Conservation (phyloP, 176 grass and related monocot species). For the Bolboschoenus planiculmis region DNA sequence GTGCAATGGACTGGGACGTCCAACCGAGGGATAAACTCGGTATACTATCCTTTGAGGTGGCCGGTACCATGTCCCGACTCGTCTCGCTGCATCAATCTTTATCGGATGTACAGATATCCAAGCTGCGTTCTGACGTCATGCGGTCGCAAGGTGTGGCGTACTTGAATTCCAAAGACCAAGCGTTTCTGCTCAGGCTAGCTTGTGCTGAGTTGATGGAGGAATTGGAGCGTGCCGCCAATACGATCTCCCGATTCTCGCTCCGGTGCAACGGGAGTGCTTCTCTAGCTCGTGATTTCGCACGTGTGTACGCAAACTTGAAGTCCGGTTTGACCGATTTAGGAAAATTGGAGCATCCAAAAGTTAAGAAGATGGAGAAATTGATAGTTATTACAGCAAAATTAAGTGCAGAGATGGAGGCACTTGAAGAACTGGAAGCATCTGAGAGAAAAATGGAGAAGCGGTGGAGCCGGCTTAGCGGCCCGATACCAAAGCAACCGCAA, state of each 20-base stretch:
- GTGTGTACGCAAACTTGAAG: constrained; percentile 48
- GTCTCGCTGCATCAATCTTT: constrained; percentile 67
- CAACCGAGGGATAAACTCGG: constrained; percentile 47
- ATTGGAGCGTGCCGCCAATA: constrained; percentile 43
- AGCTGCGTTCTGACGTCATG: constrained; percentile 68
- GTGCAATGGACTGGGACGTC: background rate
- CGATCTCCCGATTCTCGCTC: constrained; percentile 50
- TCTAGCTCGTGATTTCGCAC: constrained; percentile 42
- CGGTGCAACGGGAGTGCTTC: constrained; percentile 30
- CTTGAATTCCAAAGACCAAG: constrained; percentile 75
- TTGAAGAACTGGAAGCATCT: constrained; percentile 52
- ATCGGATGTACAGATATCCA: constrained; percentile 46
- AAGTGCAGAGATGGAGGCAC: constrained; percentile 68
- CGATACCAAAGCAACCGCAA: constrained; percentile 31
- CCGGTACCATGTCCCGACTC: constrained; percentile 70
- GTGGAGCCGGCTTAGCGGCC: constrained; percentile 55
- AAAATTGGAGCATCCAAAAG: constrained; percentile 25
- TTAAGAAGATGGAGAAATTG: constrained; percentile 71
- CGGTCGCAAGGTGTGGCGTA: constrained; percentile 71
- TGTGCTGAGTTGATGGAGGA: constrained; percentile 64
- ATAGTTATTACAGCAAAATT: constrained; percentile 50
- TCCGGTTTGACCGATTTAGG: constrained; percentile 18
- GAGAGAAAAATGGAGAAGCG: constrained; percentile 51
- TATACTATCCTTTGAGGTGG: constrained; percentile 83
- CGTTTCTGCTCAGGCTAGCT: constrained; percentile 63